Base-by-base conservation (phyloP, 2,329 filamentous ascomycete species). In the Colletotrichum musae region DNA sequence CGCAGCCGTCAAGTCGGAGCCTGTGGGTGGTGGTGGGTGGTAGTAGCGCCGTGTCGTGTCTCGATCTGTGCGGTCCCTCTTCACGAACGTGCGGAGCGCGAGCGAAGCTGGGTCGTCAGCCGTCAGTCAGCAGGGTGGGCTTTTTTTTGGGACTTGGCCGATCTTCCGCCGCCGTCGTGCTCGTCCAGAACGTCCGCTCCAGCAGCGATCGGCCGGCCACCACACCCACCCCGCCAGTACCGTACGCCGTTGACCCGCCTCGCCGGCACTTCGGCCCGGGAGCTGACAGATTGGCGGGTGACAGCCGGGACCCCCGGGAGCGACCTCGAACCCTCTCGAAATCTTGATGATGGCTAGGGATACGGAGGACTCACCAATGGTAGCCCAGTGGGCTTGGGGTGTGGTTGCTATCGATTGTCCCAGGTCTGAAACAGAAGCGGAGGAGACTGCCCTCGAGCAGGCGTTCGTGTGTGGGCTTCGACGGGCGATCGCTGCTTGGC, bases 351-450 rank as follows among this genome's bases (percentile, higher is more conserved):
- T 36, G 41, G 54, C 45, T 69, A 36, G 48, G 32, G 61, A 41
- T 65, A 18, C 48, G 53, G 65, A 21, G 60, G 53, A 64, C 18
- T 48, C 52, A 53, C 64, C 64, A 68, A 64, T 68, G 45, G 64
- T 59, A 52, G 39, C 52, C 10, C 59, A 36, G 43, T n/a, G 32
- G 6, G 13, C 24, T 21, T 36, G 32, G 26, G 26, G 47, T 57
- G 53, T 58, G 64, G 65, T 59, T 65, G 61, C 61, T 26, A 56
- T 53, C 28, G 24, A 58, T 10, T 59, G 48, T 58, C 53, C 61
- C 65, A 68, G 32, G 28, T 65, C 54, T 69, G 66, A 65, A 69
- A 69, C 66, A 69, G 61, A 64, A 58, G 60, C 65, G 26, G 65
- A 65, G 65, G 60, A 47, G 16, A 21, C 28, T 59, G 43, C 48